A percentile compares a stretch with the other conserved stretches of the same genome.
Conservation (phyloP, 768 basidiomycete genomes). For the Boletus rubropictus region DNA sequence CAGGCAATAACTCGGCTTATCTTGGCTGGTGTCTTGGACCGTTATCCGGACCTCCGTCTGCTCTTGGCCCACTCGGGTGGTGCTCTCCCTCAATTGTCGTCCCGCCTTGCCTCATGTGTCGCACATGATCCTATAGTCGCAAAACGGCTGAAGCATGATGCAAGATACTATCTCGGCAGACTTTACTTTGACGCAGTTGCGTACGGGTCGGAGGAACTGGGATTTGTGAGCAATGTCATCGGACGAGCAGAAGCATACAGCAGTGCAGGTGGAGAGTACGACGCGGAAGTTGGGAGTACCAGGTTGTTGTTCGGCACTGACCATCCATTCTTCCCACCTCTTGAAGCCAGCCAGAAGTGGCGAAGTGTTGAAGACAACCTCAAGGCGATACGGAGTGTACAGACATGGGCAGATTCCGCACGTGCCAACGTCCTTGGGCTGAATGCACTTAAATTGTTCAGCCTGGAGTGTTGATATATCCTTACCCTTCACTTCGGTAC, state of each 20-base stretch:
- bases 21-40: conserved; percentile 74
- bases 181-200: conserved; percentile 85
- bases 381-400: conserved; percentile 55
- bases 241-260: conserved; percentile 52
- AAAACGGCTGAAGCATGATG: conserved; percentile 70
- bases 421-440: conserved; percentile 61
- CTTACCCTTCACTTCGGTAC: conserved; percentile 37
- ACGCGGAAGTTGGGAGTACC: conserved; percentile 43
- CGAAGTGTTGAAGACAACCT: conserved; percentile 81
- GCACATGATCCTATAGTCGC: conserved; percentile 79
- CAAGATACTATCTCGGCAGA: conserved; percentile 75
- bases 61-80: conserved; percentile 87
- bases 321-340: conserved; percentile 88
- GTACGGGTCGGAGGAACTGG: conserved; percentile 81
- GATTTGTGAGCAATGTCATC: conserved; percentile 67
- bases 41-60: conserved; percentile 66
- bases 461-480: conserved; percentile 32
- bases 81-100: conserved; percentile 76
- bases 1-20: conserved; percentile 75
- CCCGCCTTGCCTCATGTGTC: conserved; percentile 79
- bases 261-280: conserved; percentile 26
- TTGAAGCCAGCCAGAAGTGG: conserved; percentile 66
- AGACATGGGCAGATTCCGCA: conserved; percentile 42
- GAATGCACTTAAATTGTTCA: conserved; percentile 72
- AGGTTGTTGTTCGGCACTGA: conserved; percentile 81